A percentile compares a stretch with the other conserved stretches of the same genome.
These are phyloP conservation scores for Sporothrix curviconia DNA, from an alignment of 2,329 filamentous ascomycete genomes.

Conservation along the genomic window DNA sequence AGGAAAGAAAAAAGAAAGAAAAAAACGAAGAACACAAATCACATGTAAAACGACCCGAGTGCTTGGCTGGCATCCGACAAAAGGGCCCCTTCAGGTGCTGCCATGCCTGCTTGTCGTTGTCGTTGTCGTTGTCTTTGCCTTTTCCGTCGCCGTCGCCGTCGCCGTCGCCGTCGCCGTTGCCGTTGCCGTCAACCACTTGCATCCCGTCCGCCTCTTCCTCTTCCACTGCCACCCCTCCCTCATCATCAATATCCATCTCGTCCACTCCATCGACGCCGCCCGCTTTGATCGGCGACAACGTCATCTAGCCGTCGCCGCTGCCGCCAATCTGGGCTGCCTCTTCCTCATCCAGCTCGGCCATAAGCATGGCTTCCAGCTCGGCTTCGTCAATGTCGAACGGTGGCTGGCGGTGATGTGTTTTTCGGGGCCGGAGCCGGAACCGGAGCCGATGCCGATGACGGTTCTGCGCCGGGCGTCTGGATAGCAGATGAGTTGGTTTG, in stretches of 20 bases:
- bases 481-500: conserved; percentile 23
- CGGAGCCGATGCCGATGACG: background rate
- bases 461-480: background rate
- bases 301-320: conserved; percentile 15
- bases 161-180: no score
- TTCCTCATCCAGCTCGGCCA: conserved; percentile 50
- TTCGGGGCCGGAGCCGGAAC: background rate
- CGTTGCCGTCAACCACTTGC: no score
- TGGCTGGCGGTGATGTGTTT: conserved; percentile 16
- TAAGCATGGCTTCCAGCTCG: conserved; percentile 56
- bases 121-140: background rate
- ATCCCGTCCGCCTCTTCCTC: background rate
- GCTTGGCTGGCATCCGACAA: conserved; percentile 2
- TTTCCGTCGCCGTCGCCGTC: background rate
- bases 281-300: background rate
- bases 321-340: conserved; percentile 13
- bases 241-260: background rate
- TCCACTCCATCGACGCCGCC: background rate
- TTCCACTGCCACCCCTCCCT: background rate
- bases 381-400: conserved; percentile 43
- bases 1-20: background rate
- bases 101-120: no score
- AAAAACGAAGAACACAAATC: background rate
- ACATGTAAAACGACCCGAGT: conserved; percentile 12
- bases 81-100: no score